Conservation (phyloP, 805 yeast species). For the Blastobotrys robertii region DNA sequence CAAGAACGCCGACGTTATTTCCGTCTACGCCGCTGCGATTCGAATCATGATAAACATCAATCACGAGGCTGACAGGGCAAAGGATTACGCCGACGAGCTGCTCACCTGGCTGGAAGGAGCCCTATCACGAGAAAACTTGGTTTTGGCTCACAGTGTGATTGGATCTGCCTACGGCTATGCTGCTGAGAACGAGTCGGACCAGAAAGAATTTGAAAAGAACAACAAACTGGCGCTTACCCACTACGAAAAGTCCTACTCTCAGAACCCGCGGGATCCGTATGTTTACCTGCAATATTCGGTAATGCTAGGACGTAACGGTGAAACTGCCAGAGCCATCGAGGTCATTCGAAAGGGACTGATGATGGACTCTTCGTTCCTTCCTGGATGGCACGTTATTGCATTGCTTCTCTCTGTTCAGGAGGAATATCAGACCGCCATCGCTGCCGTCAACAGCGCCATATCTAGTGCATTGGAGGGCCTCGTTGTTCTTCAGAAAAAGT, state of each 20-base stretch:
- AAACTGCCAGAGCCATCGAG: conserved; percentile 18
- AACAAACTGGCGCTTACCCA: conserved; percentile 11
- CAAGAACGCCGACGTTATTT: conserved; percentile 12
- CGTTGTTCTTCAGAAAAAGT: background rate
- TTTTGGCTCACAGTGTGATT: conserved; percentile 12
- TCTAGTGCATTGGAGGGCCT: conserved; percentile 15
- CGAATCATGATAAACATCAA: conserved; percentile 8
- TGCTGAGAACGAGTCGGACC: conserved; percentile 6
- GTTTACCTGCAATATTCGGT: conserved; percentile 23
- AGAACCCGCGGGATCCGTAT: conserved; percentile 10
- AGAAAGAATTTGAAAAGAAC: conserved; percentile 9
- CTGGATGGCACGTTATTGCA: conserved; percentile 58
- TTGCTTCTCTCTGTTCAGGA: conserved; percentile 56
- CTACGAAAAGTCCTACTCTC: conserved; percentile 12
- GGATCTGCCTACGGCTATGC: conserved; percentile 10
- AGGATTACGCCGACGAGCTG: conserved; percentile 14
- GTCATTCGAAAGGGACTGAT: conserved; percentile 18
- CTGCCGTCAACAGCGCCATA: conserved; percentile 44
- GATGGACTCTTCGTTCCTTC: conserved; percentile 42
- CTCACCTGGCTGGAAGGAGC: conserved; percentile 7
- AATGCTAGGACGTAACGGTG: conserved; percentile 16
- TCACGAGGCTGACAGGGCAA: conserved; percentile 10
- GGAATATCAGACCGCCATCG: conserved; percentile 44
- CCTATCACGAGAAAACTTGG: conserved; percentile 1
- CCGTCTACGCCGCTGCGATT: conserved; percentile 7